These are phyloP conservation scores for Helichrysum umbraculigerum DNA, from an alignment of 129 eudicot genomes.

Conservation along the genomic window DNA sequence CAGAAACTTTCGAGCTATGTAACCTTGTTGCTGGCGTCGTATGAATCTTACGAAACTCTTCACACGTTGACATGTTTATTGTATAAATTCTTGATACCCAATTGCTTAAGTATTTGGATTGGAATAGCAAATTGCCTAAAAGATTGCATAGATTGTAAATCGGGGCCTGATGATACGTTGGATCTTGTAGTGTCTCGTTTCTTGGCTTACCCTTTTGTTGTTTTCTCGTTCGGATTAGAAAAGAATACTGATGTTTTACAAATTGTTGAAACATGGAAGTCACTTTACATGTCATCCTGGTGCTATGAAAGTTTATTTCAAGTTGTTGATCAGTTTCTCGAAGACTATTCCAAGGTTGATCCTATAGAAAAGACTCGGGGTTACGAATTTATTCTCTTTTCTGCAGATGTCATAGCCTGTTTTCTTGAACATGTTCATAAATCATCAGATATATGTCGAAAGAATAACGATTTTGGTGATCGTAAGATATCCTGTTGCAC, in stretches of 20 bases:
- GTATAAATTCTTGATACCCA: slow-evolving; percentile 26
- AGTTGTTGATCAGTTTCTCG: slow-evolving; percentile 39
- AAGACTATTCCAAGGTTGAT: slow-evolving; percentile 44
- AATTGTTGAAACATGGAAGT: slow-evolving; percentile 56
- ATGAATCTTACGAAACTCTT: slow-evolving; percentile 51
- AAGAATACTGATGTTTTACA: slow-evolving; percentile 38
- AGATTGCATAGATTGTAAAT: slow-evolving; percentile 37
- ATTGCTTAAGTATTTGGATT: slow-evolving; percentile 51
- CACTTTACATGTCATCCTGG: slow-evolving; percentile 43
- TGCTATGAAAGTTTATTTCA: slow-evolving; percentile 45
- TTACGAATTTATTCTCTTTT: slow-evolving; percentile 33
- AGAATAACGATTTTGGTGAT: slow-evolving; percentile 12
- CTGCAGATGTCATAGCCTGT: slow-evolving; percentile 48
- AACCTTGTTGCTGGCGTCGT: slow-evolving; percentile 42
- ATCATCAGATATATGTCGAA: slow-evolving; percentile 24
- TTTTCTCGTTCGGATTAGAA: slow-evolving; percentile 24
- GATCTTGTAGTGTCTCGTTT: slow-evolving; percentile 48
- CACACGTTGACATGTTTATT: slow-evolving; percentile 41
- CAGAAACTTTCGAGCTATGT: slow-evolving; percentile 37
- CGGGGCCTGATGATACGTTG: slow-evolving; percentile 38
- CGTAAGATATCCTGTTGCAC: slow-evolving; percentile 28
- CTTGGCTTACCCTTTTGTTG: slow-evolving; percentile 56
- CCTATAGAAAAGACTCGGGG: slow-evolving; percentile 21
- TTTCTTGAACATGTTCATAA: slow-evolving; percentile 39
- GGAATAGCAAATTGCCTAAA: slow-evolving; percentile 54